Base-by-base conservation (phyloP, 768 basidiomycete species). In the Mrakia gelida region DNA sequence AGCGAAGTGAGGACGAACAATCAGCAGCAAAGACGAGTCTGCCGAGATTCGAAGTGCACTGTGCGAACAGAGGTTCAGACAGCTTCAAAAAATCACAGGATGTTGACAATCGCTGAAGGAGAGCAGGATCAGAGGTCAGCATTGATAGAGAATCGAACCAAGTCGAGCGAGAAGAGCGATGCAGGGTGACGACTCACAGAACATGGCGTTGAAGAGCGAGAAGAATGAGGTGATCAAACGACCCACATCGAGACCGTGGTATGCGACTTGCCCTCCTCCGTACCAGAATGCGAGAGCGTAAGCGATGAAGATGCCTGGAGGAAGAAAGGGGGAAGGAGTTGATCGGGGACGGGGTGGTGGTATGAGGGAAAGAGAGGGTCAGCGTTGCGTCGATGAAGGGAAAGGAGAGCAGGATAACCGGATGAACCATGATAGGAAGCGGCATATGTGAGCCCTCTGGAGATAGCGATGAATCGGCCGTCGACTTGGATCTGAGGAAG, bases 191-290 rank as follows among this genome's bases (percentile, higher is more conserved):
- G n/a, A 54, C 52, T 70, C 82, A 83, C 65, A 82, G 28, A 18
- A 63, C n/a, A 32, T 43, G 41, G 78, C 73, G 56, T 79, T 75
- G 68, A 79, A 79, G 59, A 75, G 68, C 7, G 73, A 38, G 45
- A 79, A 75, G 72, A 79, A 75, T 1, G 34, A 61, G 23, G 74
- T 83, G 43, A 84, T 38, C n/a, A 82, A 79, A 30, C 41, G 41
- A 43, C 83, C 83, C 16, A 80, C 75, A 8, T 75, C 63, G 7
- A 76, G 54, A 3, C 83, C 83, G 23, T 71, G 38, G 16, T 71
- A 75, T 0, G 77, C 52, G n/a, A 84, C 81, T n/a, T 79, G 80
- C n/a, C 80, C 80, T 1, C 81, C 80, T 15, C 83, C 83, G 71
- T 80, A 82, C 80, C 80, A 84, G 79, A 83, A 79, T 7, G 78